phyloP scores from a whole-genome alignment of 306 rosid genomes.

The Vigna radiata region DNA sequence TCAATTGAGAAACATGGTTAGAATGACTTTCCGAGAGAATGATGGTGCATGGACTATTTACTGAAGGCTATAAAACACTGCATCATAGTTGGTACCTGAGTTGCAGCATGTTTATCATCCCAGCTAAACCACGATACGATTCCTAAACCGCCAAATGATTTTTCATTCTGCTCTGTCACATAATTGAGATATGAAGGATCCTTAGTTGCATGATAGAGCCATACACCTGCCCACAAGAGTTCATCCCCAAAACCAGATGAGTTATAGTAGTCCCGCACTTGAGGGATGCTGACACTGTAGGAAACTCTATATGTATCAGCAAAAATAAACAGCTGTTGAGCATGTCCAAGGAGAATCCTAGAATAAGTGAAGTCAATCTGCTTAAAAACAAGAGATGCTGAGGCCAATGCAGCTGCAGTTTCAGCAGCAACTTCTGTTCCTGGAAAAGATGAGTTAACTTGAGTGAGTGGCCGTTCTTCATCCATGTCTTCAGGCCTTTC shows the following conservation, averaged over 20 bases:
- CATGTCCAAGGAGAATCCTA: constrained; percentile 59
- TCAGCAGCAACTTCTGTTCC: constrained; percentile 86
- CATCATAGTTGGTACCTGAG: constrained; percentile 49
- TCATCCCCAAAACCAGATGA: constrained; percentile 82
- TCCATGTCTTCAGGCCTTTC: constrained; percentile 70
- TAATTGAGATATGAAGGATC: constrained; percentile 61
- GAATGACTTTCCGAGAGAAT: neutral
- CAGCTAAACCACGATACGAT: constrained; percentile 73
- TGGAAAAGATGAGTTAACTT: constrained; percentile 70
- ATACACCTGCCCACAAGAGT: constrained; percentile 77
- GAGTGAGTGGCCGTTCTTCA: constrained; percentile 60
- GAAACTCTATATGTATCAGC: constrained; percentile 71
- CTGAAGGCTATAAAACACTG: neutral
- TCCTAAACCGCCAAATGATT: constrained; percentile 58
- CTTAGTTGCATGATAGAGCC: constrained; percentile 76
- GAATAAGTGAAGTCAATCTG: constrained; percentile 54
- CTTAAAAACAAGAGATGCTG: constrained; percentile 74
- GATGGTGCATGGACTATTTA: neutral
- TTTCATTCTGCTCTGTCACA: constrained; percentile 59
- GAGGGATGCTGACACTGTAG: constrained; percentile 73
- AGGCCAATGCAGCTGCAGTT: constrained; percentile 79
- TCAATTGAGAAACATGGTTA: neutral
- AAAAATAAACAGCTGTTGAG: constrained; percentile 64
- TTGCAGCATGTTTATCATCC: constrained; percentile 83
- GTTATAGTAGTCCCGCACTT: constrained; percentile 64